Evolutionary conservation across 2,329 filamentous ascomycete genomes (phyloP).

Genomic region (Fusarium sp.): DNA sequence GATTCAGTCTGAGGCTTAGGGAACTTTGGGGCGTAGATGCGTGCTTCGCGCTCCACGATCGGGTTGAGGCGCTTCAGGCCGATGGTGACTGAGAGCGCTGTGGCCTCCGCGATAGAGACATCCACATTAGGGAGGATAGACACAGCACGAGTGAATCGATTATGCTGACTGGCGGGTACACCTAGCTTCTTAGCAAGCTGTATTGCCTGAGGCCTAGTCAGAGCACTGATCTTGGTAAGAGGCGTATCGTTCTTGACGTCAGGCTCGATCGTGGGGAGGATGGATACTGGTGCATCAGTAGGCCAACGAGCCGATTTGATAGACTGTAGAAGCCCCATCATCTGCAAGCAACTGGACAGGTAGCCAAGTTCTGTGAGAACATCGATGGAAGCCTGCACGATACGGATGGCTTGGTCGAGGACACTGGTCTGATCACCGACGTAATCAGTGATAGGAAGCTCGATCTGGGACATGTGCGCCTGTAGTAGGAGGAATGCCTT

Average conservation of each 20-base stretch:
- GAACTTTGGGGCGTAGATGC: conserved; percentile 89
- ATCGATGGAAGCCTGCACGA: conserved; percentile 95
- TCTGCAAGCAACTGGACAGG: conserved; percentile 81
- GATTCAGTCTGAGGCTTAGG: conserved; percentile 96
- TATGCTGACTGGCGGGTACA: conserved; percentile 61
- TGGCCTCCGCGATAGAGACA: conserved; percentile 73
- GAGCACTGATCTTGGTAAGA: conserved; percentile 60
- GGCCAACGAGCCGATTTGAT: conserved; percentile 96
- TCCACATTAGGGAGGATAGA: conserved; percentile 78
- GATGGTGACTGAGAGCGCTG: conserved; percentile 74
- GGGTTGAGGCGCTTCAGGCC: conserved; percentile 77
- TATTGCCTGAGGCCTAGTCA: conserved; percentile 55
- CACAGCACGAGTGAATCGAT: conserved; percentile 71
- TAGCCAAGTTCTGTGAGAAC: conserved; percentile 92
- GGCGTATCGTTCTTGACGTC: conserved; percentile 59
- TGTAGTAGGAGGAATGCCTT: conserved; percentile 96
- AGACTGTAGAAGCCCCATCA: conserved; percentile 89
- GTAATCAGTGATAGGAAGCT: conserved; percentile 96
- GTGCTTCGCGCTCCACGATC: conserved; percentile 74
- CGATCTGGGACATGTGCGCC: conserved; percentile 93
- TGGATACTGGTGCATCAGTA: conserved; percentile 81
- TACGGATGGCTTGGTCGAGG: conserved; percentile 95
- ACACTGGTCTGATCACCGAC: conserved; percentile 93
- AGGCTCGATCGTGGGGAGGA: conserved; percentile 80
- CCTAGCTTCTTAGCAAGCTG: conserved; percentile 66